A percentile compares a stretch with the other conserved stretches of the same genome.
phyloP scores from a whole-genome alignment of 306 rosid genomes.

The Prunus campanulata region DNA sequence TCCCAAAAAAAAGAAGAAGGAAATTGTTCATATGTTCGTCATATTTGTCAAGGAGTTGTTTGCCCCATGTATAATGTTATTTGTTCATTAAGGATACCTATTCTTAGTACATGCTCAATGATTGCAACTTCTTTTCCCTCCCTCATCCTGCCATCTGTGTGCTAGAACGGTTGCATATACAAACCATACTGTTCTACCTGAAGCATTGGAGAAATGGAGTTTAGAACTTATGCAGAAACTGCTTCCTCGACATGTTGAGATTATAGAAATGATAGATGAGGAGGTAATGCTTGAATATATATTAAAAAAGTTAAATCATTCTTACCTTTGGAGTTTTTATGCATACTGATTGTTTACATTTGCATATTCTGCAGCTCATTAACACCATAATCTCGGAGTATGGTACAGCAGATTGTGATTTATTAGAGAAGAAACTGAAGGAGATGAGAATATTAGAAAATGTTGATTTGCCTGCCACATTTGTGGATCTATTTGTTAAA shows the following conservation, averaged over 20 bases:
- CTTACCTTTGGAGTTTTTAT: conserved; percentile 5
- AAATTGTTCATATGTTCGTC: background rate
- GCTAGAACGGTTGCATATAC: conserved; percentile 94
- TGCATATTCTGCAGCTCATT: conserved; percentile 63
- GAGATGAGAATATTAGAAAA: conserved; percentile 91
- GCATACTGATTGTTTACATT: conserved; percentile 29
- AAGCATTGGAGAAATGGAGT: conserved; percentile 99
- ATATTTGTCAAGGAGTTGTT: background rate
- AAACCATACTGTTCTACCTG: conserved; percentile 97
- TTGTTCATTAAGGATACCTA: background rate
- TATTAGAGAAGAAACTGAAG: conserved; percentile 70
- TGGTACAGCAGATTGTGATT: conserved; percentile 57
- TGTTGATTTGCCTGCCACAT: conserved; percentile 73
- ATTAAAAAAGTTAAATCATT: conserved; percentile 6
- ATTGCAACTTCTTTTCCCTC: conserved; percentile 27
- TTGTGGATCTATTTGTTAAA: conserved; percentile 58
- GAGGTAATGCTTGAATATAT: conserved; percentile 55
- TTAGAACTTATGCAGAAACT: conserved; percentile 79
- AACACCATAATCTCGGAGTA: conserved; percentile 64
- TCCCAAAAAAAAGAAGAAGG: background rate
- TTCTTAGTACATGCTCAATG: conserved; percentile 13
- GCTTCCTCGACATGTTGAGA: conserved; percentile 96
- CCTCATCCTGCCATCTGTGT: conserved; percentile 25
- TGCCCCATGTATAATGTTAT: background rate
- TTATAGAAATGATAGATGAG: conserved; percentile 82